These are phyloP conservation scores for Scheffersomyces cryptocercus DNA, from an alignment of 1,139 yeast genomes.

Conservation along the genomic window DNA sequence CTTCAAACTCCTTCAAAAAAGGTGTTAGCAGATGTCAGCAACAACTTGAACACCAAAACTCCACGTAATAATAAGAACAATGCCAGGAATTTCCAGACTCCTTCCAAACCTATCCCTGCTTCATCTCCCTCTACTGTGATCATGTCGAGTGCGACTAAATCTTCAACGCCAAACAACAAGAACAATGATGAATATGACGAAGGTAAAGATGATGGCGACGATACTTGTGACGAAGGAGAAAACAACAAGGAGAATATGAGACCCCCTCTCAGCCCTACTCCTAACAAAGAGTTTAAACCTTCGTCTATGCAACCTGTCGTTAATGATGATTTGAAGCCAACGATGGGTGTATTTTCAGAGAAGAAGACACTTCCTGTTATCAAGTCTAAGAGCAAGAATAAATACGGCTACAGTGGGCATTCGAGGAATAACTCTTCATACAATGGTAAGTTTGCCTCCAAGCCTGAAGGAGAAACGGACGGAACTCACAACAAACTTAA, in stretches of 20 bases:
- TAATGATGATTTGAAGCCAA: slow-evolving; percentile 27
- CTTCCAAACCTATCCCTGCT: slow-evolving; percentile 18
- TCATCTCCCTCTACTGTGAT: slow-evolving; percentile 28
- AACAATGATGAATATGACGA: slow-evolving; percentile 4
- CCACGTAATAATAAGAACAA: slow-evolving; percentile 9
- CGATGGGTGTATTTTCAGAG: slow-evolving; percentile 48
- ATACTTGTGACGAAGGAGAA: slow-evolving; percentile 3
- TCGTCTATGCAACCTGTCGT: slow-evolving; percentile 5
- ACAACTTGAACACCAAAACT: slow-evolving; percentile 16
- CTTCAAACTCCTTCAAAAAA: slow-evolving; percentile 37
- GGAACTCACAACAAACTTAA: slow-evolving; percentile 3
- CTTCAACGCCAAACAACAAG: slow-evolving; percentile 3
- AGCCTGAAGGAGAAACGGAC: slow-evolving; percentile 12
- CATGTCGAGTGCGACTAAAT: slow-evolving; percentile 15
- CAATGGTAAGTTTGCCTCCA: slow-evolving; percentile 29
- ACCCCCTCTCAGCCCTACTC: slow-evolving; percentile 45
- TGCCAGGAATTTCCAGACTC: slow-evolving; percentile 15
- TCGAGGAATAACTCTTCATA: slow-evolving; percentile 44
- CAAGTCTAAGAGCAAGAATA: slow-evolving; percentile 30
- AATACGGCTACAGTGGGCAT: slow-evolving; percentile 44
- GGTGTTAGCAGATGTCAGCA: slow-evolving; percentile 27
- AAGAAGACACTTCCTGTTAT: slow-evolving; percentile 12
- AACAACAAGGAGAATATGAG: slow-evolving; percentile 5
- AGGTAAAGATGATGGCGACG: slow-evolving; percentile 6
- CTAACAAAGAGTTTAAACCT: slow-evolving; percentile 26